Percentiles rank a stretch among this genome's conserved stretches.
phyloP scores from a whole-genome alignment of 139 green algal species.

The Tetraselmis striata region DNA sequence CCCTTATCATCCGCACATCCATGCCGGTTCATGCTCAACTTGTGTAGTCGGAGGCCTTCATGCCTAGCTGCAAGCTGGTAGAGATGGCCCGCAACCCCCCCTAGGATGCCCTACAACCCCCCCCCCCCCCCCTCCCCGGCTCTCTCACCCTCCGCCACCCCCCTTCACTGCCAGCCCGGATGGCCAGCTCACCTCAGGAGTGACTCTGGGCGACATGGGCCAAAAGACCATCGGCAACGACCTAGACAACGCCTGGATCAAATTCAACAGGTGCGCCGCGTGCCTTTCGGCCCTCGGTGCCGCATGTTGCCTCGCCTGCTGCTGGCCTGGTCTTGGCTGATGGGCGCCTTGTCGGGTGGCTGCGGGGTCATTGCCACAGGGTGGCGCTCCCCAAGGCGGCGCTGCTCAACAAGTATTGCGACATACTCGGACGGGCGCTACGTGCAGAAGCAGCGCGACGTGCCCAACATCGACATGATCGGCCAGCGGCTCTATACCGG shows the following conservation, averaged over 20 bases:
- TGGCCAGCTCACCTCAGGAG: neutral
- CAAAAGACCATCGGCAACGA: slow-evolving; percentile 25
- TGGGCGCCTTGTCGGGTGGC: neutral
- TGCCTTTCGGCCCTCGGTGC: no score
- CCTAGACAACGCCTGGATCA: slow-evolving; percentile 27
- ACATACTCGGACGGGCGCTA: slow-evolving; percentile 14
- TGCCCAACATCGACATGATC: slow-evolving; percentile 28
- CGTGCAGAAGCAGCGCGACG: slow-evolving; percentile 3
- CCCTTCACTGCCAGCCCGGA: neutral
- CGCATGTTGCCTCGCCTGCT: no score
- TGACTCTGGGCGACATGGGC: slow-evolving; percentile 25
- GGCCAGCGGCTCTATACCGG: slow-evolving; percentile 27
- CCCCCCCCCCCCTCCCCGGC: no score
- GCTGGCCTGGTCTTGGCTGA: no score
- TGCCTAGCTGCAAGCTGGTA: no score
- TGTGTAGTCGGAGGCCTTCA: no score
- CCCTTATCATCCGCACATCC: no score
- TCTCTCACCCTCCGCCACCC: no score
- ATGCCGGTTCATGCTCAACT: no score
- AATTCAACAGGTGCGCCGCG: slow-evolving; percentile 7
- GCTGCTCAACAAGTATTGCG: slow-evolving; percentile 23
- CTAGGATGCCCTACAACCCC: no score
- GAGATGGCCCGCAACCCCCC: no score
- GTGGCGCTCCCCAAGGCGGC: slow-evolving; percentile 4
- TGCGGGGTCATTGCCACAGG: slow-evolving; percentile 1